Evolutionary conservation across 176 grass and related monocot genomes (phyloP), one percentile per base, ranked within the genome.

Genomic region (Eleusine coracana): DNA sequence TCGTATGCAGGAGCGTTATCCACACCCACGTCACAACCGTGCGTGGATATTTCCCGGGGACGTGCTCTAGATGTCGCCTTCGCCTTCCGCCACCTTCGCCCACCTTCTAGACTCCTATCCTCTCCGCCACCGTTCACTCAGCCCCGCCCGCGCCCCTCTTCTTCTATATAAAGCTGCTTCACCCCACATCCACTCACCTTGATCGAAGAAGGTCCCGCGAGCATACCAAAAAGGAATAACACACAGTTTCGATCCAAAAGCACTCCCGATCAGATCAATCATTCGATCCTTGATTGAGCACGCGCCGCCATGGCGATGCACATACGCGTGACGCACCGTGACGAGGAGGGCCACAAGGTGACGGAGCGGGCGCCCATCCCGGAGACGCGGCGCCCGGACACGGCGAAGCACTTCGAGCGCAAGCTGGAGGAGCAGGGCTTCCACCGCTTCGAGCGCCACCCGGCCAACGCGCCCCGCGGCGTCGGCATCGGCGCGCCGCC

Each of bases 281-380:
- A 34, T 3, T 42, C 40, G 5, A 5, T 42, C 40, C 40, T 42
- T 7, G 40, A 7, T 7, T 42, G 4, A 5, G 44, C 7, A 10
- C 1, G 10, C 1, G 44, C 1, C 44, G 44, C 50, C 5, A 82
- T 59, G 75, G 62, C 34, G 77, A 21, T n/a, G 55, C 39, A 82
- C 58, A 70, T 89, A 72, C 71, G 87, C 20, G 83, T 77, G 87
- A 80, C 79, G 78, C 87, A 82, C 72, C 55, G 88, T 3, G 88
- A 95, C 80, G 92, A 95, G 90, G 95, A 98, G 38, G 88, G 92
- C 1, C 85, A 78, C 82, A 84, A 90, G 92, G 82, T 89, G 72
- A 15, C 55, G 70, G 90, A 88, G 54, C 83, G 71, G 82, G 6
- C 88, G 74, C 61, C 81, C 4, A 1, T 95, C 17, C 92, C 82